Conservation (phyloP, 495 filamentous ascomycete species). For the Halenospora varia region DNA sequence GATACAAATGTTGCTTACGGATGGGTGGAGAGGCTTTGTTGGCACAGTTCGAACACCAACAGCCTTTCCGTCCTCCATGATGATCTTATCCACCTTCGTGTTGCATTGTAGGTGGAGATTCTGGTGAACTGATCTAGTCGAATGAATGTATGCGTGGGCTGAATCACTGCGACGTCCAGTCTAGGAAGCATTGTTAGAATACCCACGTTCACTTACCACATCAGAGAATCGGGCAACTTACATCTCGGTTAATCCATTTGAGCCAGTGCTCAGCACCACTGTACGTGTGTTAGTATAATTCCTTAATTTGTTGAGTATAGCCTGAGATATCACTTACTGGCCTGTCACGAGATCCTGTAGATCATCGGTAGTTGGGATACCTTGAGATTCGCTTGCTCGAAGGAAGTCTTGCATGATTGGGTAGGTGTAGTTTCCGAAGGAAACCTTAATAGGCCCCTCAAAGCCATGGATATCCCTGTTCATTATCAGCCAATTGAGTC, state of each 20-base stretch:
- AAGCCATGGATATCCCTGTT: constrained; percentile 66
- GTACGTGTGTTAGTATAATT: constrained; percentile 18
- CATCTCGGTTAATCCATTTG: constrained; percentile 70
- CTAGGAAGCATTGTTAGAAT: constrained; percentile 24
- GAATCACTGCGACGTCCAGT: constrained; percentile 67
- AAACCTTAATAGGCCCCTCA: constrained; percentile 81
- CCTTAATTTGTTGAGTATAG: background rate
- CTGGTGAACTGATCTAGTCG: constrained; percentile 57
- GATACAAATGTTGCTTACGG: constrained; percentile 19
- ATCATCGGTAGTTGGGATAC: constrained; percentile 68
- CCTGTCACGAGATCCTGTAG: constrained; percentile 63
- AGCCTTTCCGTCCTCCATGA: constrained; percentile 66
- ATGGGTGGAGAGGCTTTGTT: constrained; percentile 48
- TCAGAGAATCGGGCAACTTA: constrained; percentile 28
- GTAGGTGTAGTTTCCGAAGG: constrained; percentile 73
- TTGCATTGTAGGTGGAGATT: constrained; percentile 75
- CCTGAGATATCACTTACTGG: constrained; percentile 41
- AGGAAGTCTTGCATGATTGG: constrained; percentile 77
- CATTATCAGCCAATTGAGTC: background rate
- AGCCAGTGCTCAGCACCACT: constrained; percentile 53
- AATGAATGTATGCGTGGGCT: constrained; percentile 73
- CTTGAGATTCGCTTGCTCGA: constrained; percentile 71
- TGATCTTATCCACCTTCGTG: constrained; percentile 79
- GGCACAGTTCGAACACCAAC: constrained; percentile 57
- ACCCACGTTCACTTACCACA: background rate